phyloP scores from a whole-genome alignment of 768 basidiomycete species.

The Phanerodontia chrysosporium region DNA sequence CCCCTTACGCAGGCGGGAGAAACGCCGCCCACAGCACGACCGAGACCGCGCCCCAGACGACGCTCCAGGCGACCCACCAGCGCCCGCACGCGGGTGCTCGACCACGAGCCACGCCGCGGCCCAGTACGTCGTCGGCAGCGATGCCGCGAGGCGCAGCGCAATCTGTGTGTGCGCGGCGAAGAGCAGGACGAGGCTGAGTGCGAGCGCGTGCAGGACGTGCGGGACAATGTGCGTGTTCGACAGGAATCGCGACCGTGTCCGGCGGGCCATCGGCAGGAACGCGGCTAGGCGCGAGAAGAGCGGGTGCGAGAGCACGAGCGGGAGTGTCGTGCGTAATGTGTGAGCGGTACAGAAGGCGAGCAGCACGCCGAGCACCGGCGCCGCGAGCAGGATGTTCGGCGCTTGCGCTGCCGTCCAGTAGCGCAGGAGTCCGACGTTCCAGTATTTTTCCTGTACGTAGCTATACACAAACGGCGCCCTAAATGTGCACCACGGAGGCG shows the following conservation, averaged over 20 bases:
- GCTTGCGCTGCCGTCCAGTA: conserved; percentile 85
- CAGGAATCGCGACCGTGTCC: neutral
- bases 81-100: conserved; percentile 44
- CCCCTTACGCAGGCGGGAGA: conserved; percentile 84
- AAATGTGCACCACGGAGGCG: conserved; percentile 57
- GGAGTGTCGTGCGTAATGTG: conserved; percentile 8
- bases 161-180: conserved; percentile 89
- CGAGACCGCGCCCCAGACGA: conserved; percentile 70
- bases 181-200: conserved; percentile 59
- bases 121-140: conserved; percentile 85
- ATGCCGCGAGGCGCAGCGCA: conserved; percentile 67
- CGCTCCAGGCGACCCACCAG: conserved; percentile 74
- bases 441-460: conserved; percentile 80
- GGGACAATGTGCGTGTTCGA: conserved; percentile 42
- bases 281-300: neutral
- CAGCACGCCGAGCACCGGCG: conserved; percentile 60
- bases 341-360: conserved; percentile 32
- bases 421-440: conserved; percentile 79
- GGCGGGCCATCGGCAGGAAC: neutral
- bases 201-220: conserved; percentile 70
- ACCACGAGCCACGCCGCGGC: conserved; percentile 66
- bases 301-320: conserved; percentile 8
- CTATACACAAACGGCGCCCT: conserved; percentile 70
- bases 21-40: conserved; percentile 79
- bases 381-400: conserved; percentile 82